These are phyloP conservation scores for Scheffersomyces quercinus DNA, from an alignment of 1,139 yeast species.

Conservation along the genomic window DNA sequence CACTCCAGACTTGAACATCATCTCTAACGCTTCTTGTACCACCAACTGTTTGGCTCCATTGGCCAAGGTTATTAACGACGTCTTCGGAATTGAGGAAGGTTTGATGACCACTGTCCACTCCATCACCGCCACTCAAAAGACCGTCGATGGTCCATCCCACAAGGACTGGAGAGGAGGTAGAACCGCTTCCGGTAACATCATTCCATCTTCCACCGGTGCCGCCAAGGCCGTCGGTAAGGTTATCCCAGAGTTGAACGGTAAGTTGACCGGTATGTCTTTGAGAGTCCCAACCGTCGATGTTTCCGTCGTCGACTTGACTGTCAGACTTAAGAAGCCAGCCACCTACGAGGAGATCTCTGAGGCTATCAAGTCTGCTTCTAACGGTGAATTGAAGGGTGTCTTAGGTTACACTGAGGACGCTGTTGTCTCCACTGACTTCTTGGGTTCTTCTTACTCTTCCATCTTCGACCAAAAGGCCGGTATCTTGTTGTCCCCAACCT, in stretches of 20 bases:
- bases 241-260: slow-evolving; percentile 84
- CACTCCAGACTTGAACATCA: slow-evolving; percentile 67
- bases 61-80: slow-evolving; percentile 80
- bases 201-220: slow-evolving; percentile 90
- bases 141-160: slow-evolving; percentile 90
- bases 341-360: slow-evolving; percentile 75
- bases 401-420: slow-evolving; percentile 85
- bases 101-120: slow-evolving; percentile 91
- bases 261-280: slow-evolving; percentile 85
- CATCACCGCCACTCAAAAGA: slow-evolving; percentile 88
- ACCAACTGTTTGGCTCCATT: slow-evolving; percentile 90
- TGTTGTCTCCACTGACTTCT: slow-evolving; percentile 83
- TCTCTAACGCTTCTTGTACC: slow-evolving; percentile 88
- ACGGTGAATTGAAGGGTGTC: slow-evolving; percentile 72
- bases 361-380: slow-evolving; percentile 68
- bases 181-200: slow-evolving; percentile 87
- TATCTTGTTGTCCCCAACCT: slow-evolving; percentile 77
- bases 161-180: slow-evolving; percentile 97
- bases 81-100: slow-evolving; percentile 82
- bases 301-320: slow-evolving; percentile 75
- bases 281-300: slow-evolving; percentile 89
- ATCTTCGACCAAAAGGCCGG: slow-evolving; percentile 86
- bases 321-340: slow-evolving; percentile 66
- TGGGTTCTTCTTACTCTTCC: slow-evolving; percentile 75
- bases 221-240: slow-evolving; percentile 94